A percentile compares a stretch with the other conserved stretches of the same genome.
Conservation (phyloP, 2,329 filamentous ascomycete species). For the Epichloe festucae region DNA sequence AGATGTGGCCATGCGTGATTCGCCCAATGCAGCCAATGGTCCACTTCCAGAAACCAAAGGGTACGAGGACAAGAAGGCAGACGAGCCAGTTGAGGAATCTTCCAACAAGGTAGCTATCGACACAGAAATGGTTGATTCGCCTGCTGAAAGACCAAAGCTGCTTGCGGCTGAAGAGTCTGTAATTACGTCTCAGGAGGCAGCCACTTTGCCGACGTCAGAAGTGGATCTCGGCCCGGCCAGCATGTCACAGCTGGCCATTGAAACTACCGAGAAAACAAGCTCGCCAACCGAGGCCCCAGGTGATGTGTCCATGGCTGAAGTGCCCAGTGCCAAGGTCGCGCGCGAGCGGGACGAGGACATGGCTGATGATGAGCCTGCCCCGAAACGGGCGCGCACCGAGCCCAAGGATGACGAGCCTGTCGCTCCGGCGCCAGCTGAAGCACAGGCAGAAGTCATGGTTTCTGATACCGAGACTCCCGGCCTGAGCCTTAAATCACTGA, state of each 20-base stretch:
- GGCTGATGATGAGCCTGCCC: slow-evolving; percentile 48
- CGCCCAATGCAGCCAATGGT: background rate
- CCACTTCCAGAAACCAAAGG: background rate
- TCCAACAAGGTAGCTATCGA: slow-evolving; percentile 7
- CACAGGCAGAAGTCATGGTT: slow-evolving; percentile 3
- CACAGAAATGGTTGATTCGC: slow-evolving; percentile 15
- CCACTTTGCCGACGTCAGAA: slow-evolving; percentile 18
- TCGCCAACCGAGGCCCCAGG: slow-evolving; percentile 16
- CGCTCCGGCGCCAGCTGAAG: slow-evolving; percentile 7
- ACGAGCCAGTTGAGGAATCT: background rate
- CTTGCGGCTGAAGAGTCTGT: slow-evolving; percentile 8
- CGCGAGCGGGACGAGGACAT: slow-evolving; percentile 68
- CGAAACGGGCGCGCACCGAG: slow-evolving; percentile 72
- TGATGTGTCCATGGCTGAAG: slow-evolving; percentile 43
- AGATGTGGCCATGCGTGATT: background rate
- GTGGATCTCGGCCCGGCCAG: slow-evolving; percentile 22
- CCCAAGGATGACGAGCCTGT: slow-evolving; percentile 28
- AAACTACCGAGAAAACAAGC: slow-evolving; percentile 18
- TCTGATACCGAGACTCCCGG: slow-evolving; percentile 5
- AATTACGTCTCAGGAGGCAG: slow-evolving; percentile 8
- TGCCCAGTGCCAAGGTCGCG: slow-evolving; percentile 47
- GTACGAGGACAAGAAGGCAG: background rate
- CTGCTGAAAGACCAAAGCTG: slow-evolving; percentile 6
- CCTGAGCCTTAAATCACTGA: slow-evolving; percentile 11
- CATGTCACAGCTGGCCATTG: slow-evolving; percentile 27